Evolutionary conservation across 352 stramenopile genomes (phyloP).

Genomic region (Globisporangium carolinianum): DNA sequence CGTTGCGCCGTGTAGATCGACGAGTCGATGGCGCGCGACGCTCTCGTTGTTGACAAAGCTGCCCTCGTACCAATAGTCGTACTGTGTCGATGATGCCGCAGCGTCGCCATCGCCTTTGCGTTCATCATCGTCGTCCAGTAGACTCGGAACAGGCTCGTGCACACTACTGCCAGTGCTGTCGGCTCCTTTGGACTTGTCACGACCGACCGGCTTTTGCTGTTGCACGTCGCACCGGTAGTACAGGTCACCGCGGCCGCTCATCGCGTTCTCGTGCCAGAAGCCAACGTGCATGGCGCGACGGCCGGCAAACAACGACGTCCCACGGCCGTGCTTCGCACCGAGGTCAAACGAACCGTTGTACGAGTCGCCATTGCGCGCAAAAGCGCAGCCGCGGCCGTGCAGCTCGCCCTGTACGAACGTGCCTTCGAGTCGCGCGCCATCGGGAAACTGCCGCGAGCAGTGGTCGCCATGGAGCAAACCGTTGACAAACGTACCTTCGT

Average conservation of each 20-base stretch:
- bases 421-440: constrained; percentile 40
- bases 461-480: constrained; percentile 43
- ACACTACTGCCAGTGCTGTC: not conserved
- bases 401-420: constrained; percentile 38
- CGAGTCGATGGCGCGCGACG: constrained; percentile 44
- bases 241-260: constrained; percentile 54
- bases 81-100: constrained; percentile 15
- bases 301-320: constrained; percentile 28
- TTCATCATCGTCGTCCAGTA: not conserved
- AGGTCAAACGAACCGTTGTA: constrained; percentile 61
- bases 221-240: constrained; percentile 18
- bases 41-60: constrained; percentile 56
- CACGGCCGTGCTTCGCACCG: constrained; percentile 38
- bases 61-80: constrained; percentile 73
- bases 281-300: constrained; percentile 38
- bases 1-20: constrained; percentile 29
- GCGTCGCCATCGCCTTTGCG: not conserved
- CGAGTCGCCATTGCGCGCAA: constrained; percentile 37
- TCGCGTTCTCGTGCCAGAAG: constrained; percentile 61
- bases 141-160: not conserved
- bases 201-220: too few species aligned
- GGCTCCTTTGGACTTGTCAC: not conserved
- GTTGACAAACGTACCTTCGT: constrained; percentile 58
- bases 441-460: constrained; percentile 37
- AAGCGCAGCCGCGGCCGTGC: constrained; percentile 30